phyloP scores from a whole-genome alignment of 768 basidiomycete species.

The Saitozyma sp. region DNA sequence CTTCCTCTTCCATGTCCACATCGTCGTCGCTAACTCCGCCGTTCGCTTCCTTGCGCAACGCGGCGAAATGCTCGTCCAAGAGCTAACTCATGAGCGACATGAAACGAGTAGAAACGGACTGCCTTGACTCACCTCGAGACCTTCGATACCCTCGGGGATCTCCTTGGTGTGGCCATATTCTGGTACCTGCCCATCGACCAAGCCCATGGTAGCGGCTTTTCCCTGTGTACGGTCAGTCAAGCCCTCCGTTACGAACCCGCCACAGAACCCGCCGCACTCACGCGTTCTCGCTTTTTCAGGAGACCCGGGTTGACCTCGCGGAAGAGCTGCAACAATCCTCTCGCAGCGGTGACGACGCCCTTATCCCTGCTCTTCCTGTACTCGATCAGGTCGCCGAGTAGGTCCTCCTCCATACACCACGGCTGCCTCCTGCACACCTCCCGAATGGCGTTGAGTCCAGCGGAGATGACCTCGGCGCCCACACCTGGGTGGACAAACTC shows the following conservation, averaged over 20 bases:
- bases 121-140: conserved; percentile 67
- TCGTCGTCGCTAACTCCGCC: conserved; percentile 56
- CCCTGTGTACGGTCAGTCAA: conserved; percentile 53
- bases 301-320: conserved; percentile 94
- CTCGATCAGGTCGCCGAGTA: conserved; percentile 87
- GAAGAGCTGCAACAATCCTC: conserved; percentile 84
- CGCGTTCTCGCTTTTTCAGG: conserved; percentile 75
- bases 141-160: conserved; percentile 82
- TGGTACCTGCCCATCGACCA: conserved; percentile 63
- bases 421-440: conserved; percentile 94
- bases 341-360: conserved; percentile 80
- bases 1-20: conserved; percentile 50
- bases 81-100: conserved; percentile 58
- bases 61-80: conserved; percentile 79
- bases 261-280: conserved; percentile 52
- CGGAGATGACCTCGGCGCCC: conserved; percentile 89
- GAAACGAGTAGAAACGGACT: neutral
- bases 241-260: too few relatives aligned
- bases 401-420: conserved; percentile 94
- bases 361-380: conserved; percentile 96
- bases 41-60: conserved; percentile 65
- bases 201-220: conserved; percentile 81
- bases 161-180: conserved; percentile 78
- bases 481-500: conserved; percentile 99
- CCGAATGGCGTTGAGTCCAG: conserved; percentile 91